Percentiles rank a stretch among this genome's conserved stretches.
phyloP scores from a whole-genome alignment of 148 eudicot genomes.

The Silene uniflora region DNA sequence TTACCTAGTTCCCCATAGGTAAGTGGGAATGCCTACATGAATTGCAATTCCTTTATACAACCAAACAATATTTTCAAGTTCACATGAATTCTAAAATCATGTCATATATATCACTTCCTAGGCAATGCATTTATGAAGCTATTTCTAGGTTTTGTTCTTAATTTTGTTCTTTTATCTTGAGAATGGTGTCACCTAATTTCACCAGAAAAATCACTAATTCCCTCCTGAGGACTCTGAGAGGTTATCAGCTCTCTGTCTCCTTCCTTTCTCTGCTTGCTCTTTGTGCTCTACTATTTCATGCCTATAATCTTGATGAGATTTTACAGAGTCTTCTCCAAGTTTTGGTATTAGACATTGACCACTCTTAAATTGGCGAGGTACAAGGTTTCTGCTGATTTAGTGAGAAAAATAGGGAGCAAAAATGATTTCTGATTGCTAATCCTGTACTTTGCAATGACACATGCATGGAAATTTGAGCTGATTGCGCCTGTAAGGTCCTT shows the following conservation, averaged over 20 bases:
- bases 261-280: neutral
- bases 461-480: neutral
- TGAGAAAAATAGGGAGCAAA: neutral
- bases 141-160: neutral
- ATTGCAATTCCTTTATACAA: no score
- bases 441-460: neutral
- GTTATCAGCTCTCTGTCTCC: neutral
- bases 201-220: neutral
- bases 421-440: neutral
- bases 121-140: no score
- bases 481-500: neutral
- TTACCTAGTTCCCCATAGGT: no score
- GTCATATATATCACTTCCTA: no score
- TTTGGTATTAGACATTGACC: neutral
- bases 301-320: neutral
- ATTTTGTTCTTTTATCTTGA: neutral
- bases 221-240: neutral
- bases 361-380: neutral
- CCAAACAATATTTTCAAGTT: no score
- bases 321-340: neutral
- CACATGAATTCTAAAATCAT: no score
- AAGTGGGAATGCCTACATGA: no score
- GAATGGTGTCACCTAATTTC: neutral
- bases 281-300: neutral
- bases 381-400: neutral